Conservation (phyloP, 1,139 yeast species). For the Meyerozyma athensensis region DNA sequence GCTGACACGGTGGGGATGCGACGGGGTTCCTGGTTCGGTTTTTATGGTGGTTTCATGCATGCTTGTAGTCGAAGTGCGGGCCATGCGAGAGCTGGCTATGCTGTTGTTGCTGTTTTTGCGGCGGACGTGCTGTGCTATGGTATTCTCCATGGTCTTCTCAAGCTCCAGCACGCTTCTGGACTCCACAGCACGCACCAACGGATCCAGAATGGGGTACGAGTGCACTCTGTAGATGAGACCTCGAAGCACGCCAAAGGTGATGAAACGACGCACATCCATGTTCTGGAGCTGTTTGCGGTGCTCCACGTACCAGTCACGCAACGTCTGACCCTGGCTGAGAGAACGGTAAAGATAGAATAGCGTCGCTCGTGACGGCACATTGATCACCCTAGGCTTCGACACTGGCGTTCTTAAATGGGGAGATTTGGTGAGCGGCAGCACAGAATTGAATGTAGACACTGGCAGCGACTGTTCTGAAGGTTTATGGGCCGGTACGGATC, state of each 20-base stretch:
- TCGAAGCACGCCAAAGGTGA: slow-evolving; percentile 80
- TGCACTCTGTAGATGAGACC: slow-evolving; percentile 80
- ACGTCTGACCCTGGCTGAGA: slow-evolving; percentile 70
- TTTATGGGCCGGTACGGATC: neutral
- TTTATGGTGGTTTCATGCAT: slow-evolving; percentile 15
- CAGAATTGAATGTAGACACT: slow-evolving; percentile 10
- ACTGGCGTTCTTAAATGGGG: slow-evolving; percentile 5
- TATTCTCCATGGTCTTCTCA: slow-evolving; percentile 24
- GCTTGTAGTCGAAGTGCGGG: slow-evolving; percentile 1
- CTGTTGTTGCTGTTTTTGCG: slow-evolving; percentile 6
- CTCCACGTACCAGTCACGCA: slow-evolving; percentile 74
- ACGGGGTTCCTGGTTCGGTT: slow-evolving; percentile 28
- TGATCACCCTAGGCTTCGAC: slow-evolving; percentile 16
- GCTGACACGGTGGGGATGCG: slow-evolving; percentile 29
- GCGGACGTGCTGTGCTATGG: slow-evolving; percentile 10
- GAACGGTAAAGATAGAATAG: slow-evolving; percentile 76
- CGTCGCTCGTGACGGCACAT: slow-evolving; percentile 58
- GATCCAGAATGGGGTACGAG: slow-evolving; percentile 61
- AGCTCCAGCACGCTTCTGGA: slow-evolving; percentile 25
- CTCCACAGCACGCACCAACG: slow-evolving; percentile 33
- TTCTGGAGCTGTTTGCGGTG: slow-evolving; percentile 54
- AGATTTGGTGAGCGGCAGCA: slow-evolving; percentile 10
- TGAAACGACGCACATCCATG: slow-evolving; percentile 78
- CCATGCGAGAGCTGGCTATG: neutral
- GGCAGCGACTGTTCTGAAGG: slow-evolving; percentile 1